Percentiles rank a stretch among this genome's conserved stretches.
Evolutionary conservation across 495 filamentous ascomycete genomes (phyloP).

Genomic region (Eremomyces bilateralis): DNA sequence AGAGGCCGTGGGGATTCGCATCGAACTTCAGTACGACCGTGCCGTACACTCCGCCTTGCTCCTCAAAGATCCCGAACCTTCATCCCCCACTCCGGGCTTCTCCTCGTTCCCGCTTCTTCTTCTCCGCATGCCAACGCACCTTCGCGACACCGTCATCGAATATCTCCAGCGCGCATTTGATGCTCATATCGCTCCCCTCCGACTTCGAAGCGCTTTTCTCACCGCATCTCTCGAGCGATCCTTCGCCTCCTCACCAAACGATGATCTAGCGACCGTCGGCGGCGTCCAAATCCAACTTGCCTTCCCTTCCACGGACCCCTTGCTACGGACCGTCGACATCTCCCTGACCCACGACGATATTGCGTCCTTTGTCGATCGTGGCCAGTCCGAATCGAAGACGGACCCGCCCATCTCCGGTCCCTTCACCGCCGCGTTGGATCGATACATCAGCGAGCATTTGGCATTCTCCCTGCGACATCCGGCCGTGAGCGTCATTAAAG

Average conservation of each 20-base stretch:
- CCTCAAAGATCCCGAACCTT: conserved; percentile 10
- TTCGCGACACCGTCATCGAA: conserved; percentile 16
- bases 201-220: conserved; percentile 12
- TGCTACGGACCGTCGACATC: conserved; percentile 16
- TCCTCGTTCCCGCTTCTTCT: conserved; percentile 8
- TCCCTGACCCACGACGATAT: conserved; percentile 13
- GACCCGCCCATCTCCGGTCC: conserved; percentile 3
- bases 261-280: conserved; percentile 1
- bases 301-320: conserved; percentile 8
- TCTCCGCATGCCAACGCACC: conserved; percentile 15
- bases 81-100: not conserved
- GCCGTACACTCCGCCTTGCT: conserved; percentile 13
- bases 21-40: conserved; percentile 13
- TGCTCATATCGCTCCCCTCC: conserved; percentile 10
- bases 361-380: conserved; percentile 9
- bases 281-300: conserved; percentile 13
- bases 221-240: conserved; percentile 12
- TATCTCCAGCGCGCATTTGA: conserved; percentile 17
- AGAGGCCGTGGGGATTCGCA: conserved; percentile 11
- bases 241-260: conserved; percentile 13
- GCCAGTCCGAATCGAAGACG: conserved; percentile 4
- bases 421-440: conserved; percentile 12
- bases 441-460: conserved; percentile 14
- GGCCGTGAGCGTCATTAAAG: conserved; percentile 10
- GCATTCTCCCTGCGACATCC: conserved; percentile 13